Evolutionary conservation across 1,139 yeast species (phyloP).

Genomic region (Meyerozyma guilliermondii): DNA sequence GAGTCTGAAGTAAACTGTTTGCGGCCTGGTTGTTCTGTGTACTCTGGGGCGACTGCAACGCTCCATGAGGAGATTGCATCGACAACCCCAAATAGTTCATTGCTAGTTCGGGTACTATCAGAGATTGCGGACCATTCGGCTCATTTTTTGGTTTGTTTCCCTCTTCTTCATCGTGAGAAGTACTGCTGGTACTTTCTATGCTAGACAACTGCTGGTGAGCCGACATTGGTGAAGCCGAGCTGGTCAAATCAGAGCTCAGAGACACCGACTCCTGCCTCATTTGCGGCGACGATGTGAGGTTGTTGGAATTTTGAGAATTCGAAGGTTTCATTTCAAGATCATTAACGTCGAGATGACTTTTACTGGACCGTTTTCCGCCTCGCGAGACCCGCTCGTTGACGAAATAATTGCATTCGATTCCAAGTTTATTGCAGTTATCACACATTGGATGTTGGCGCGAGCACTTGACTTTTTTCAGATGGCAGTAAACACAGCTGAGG

Average conservation of each 20-base stretch:
- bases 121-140: neutral
- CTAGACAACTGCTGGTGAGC: neutral
- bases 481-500: conserved; percentile 56
- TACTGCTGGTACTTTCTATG: conserved; percentile 1
- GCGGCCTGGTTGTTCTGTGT: neutral
- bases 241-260: neutral
- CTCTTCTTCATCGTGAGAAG: neutral
- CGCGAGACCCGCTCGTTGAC: conserved; percentile 50
- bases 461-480: conserved; percentile 57
- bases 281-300: neutral
- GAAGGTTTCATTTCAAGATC: neutral
- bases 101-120: neutral
- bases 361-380: conserved; percentile 32
- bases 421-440: conserved; percentile 42
- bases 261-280: conserved; percentile 1
- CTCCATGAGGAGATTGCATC: neutral
- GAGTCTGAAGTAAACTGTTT: conserved; percentile 20
- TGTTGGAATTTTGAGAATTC: neutral
- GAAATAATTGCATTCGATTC: conserved; percentile 47
- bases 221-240: neutral
- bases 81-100: neutral
- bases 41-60: neutral
- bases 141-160: neutral
- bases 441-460: conserved; percentile 47
- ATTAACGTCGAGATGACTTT: neutral